Evolutionary conservation across 2,329 filamentous ascomycete genomes (phyloP), one percentile per base, ranked within the genome.

Genomic region (Fusarium sp.): DNA sequence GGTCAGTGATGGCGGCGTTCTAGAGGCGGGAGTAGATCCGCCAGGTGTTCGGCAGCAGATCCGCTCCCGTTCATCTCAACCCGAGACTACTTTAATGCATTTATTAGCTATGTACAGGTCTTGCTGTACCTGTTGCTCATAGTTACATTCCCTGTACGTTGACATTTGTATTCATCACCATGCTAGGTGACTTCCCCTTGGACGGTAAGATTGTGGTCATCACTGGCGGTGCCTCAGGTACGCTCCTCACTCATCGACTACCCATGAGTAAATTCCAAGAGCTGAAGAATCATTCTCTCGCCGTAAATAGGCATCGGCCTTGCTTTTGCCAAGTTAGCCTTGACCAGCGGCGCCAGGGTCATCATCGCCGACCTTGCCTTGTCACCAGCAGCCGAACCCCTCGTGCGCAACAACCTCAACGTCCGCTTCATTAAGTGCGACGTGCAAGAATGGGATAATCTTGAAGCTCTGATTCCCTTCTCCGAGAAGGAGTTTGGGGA

Each of bases 141-240:
- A 8, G 13, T 14, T 4, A 5, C 7, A 24, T 8, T 5, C 14
- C 20, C 20, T 20, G 20, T 45, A 45, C 7, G 7, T 24, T 22
- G 20, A 9, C 7, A 45, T 24, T 45, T 45, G 20, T 22, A 5
- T 24, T 45, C 41, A 24, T 45, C 20, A 45, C 13, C 41, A 45
- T 45, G 41, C 41, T 45, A 16, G 41, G 41, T 20, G 41, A 45
- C 41, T 64, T 67, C 5, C 31, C 65, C 8, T 33, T 64, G 5
- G 35, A 52, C 27, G 31, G 58, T 33, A 67, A 64, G 39, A 64
- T 67, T 27, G 48, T 64, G 4, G 52, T 57, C 11, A 41, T 67
- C 3, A 67, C 65, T 1, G 65, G 65, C 22, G 65, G 67, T 7
- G 67, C 54, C 33, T 69, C 67, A 35, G 67, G 67, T 62, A 43